phyloP scores from a whole-genome alignment of 2,329 filamentous ascomycete species.

The Calonectria pseudoturangicola region DNA sequence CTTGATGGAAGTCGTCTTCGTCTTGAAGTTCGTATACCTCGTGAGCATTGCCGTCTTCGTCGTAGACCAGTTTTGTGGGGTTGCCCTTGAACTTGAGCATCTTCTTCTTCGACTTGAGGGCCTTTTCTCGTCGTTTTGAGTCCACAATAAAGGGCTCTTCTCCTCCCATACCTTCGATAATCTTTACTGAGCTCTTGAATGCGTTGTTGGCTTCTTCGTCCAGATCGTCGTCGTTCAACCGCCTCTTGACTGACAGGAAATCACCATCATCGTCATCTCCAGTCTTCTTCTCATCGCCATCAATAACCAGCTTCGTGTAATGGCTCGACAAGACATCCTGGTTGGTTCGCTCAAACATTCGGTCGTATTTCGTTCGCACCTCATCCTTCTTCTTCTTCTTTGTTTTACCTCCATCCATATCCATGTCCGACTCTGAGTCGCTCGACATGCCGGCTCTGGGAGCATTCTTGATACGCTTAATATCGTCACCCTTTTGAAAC shows the following conservation, averaged over 20 bases:
- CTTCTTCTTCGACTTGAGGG: conserved; percentile 96
- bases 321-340: conserved; percentile 96
- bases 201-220: conserved; percentile 69
- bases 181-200: conserved; percentile 68
- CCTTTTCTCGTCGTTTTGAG: conserved; percentile 95
- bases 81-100: conserved; percentile 92
- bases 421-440: conserved; percentile 75
- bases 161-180: conserved; percentile 80
- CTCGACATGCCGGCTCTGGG: conserved; percentile 80
- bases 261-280: conserved; percentile 82
- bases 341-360: conserved; percentile 98
- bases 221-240: conserved; percentile 83
- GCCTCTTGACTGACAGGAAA: conserved; percentile 92
- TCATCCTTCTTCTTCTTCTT: conserved; percentile 79
- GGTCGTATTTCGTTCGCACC: conserved; percentile 95
- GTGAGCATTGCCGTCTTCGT: conserved; percentile 92
- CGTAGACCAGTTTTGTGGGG: conserved; percentile 90
- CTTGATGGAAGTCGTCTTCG: conserved; percentile 85
- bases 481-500: conserved; percentile 91
- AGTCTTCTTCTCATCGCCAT: conserved; percentile 69
- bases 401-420: conserved; percentile 70
- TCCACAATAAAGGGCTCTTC: conserved; percentile 88
- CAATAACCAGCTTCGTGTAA: conserved; percentile 88
- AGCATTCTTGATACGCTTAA: conserved; percentile 91
- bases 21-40: conserved; percentile 91